phyloP scores from a whole-genome alignment of 2,329 filamentous ascomycete species.

The Zymoseptoria brevis region DNA sequence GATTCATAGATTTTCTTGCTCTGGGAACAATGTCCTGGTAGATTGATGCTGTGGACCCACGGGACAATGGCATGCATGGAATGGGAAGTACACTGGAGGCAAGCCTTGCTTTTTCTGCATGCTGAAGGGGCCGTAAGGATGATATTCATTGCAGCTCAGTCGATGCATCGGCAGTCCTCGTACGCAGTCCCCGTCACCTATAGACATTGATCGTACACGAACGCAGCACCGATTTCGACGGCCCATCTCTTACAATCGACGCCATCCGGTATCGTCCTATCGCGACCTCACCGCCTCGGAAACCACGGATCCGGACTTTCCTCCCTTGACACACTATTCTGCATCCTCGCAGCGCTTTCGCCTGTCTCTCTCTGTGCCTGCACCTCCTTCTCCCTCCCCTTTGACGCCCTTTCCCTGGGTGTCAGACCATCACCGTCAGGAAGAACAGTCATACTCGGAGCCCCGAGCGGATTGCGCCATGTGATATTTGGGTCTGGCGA shows the following conservation, averaged over 20 bases:
- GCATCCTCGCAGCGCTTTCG: background rate
- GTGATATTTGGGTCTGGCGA: background rate
- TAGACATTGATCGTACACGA: background rate
- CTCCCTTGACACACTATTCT: constrained; percentile 3
- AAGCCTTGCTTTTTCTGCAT: too few relatives aligned
- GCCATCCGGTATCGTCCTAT: background rate
- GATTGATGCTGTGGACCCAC: background rate
- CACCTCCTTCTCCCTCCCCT: background rate
- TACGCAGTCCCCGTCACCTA: background rate
- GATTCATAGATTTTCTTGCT: too few relatives aligned
- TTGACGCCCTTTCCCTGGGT: background rate
- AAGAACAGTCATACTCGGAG: background rate
- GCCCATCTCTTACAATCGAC: background rate
- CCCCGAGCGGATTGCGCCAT: background rate
- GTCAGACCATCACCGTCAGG: background rate
- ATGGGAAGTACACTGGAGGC: too few relatives aligned
- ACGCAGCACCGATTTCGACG: too few relatives aligned
- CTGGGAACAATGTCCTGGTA: background rate
- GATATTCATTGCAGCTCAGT: background rate
- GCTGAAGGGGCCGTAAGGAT: too few relatives aligned
- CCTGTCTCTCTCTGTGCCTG: background rate
- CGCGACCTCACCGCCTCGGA: constrained; percentile 11
- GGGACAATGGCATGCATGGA: background rate
- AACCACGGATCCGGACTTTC: constrained; percentile 24
- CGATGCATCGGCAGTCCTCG: background rate